A percentile compares a stretch with the other conserved stretches of the same genome.
phyloP scores from a whole-genome alignment of 805 yeast genomes.

The Candida ulmi region DNA sequence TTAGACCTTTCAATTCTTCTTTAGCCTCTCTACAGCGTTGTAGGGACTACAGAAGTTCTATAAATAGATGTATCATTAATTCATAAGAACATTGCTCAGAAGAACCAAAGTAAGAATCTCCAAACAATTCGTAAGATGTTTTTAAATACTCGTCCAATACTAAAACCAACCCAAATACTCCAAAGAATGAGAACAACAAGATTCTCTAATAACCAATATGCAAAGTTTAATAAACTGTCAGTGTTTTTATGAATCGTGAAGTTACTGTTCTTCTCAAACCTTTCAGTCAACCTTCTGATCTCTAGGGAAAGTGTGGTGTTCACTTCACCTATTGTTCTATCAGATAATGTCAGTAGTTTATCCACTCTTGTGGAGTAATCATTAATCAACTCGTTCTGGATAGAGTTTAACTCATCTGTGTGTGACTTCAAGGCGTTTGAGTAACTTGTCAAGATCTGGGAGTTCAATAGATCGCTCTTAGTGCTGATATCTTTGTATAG shows the following conservation, averaged over 20 bases:
- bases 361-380: slow-evolving; percentile 47
- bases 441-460: slow-evolving; percentile 4
- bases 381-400: slow-evolving; percentile 17
- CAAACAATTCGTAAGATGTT: slow-evolving; percentile 6
- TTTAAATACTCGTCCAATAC: slow-evolving; percentile 34
- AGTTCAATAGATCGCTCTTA: slow-evolving; percentile 1
- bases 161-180: slow-evolving; percentile 53
- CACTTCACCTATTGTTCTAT: slow-evolving; percentile 66
- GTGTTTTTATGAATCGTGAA: slow-evolving; percentile 22
- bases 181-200: slow-evolving; percentile 46
- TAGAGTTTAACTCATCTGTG: slow-evolving; percentile 13
- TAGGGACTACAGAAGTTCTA: no score
- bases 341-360: slow-evolving; percentile 54
- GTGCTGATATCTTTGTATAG: neutral
- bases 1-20: no score
- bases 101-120: slow-evolving; percentile 13
- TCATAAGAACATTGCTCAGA: no score
- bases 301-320: slow-evolving; percentile 66
- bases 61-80: no score
- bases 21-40: no score
- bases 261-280: slow-evolving; percentile 34
- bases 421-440: slow-evolving; percentile 14
- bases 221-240: slow-evolving; percentile 29
- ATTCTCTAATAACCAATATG: slow-evolving; percentile 45
- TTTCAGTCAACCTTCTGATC: slow-evolving; percentile 47